Conservation (phyloP, 169 alveolate species). For the Cryptosporidium meleagridis region DNA sequence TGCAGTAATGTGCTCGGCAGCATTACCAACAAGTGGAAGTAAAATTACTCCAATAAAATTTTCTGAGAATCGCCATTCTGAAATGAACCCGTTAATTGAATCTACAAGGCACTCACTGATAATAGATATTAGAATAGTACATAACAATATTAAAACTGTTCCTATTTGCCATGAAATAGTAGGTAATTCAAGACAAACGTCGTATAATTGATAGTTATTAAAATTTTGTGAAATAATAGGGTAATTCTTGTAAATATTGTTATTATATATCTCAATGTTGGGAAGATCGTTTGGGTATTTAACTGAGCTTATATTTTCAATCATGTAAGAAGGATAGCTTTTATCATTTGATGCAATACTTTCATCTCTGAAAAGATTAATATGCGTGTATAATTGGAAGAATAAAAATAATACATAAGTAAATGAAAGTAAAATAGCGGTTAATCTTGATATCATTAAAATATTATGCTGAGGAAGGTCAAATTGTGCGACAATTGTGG, state of each 20-base stretch:
- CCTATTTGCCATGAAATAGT: constrained; percentile 79
- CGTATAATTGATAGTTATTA: constrained; percentile 34
- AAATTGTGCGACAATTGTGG: constrained; percentile 80
- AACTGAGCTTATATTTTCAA: neutral
- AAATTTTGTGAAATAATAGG: neutral
- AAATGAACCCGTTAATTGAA: constrained; percentile 82
- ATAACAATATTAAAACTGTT: constrained; percentile 71
- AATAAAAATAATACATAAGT: constrained; percentile 83
- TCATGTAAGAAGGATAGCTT: neutral
- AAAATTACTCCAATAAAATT: constrained; percentile 90
- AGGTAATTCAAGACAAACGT: constrained; percentile 76
- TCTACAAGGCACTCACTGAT: constrained; percentile 81
- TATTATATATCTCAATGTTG: constrained; percentile 1
- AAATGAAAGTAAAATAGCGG: constrained; percentile 82
- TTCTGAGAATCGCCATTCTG: constrained; percentile 81
- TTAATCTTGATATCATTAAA: constrained; percentile 84
- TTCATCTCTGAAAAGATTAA: constrained; percentile 81
- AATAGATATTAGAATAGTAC: constrained; percentile 76
- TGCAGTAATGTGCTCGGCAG: constrained; percentile 88
- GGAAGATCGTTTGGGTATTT: neutral
- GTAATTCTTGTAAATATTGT: constrained; percentile 4
- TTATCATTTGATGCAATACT: constrained; percentile 66
- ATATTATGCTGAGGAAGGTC: constrained; percentile 66
- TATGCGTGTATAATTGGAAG: constrained; percentile 86
- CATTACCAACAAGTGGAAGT: constrained; percentile 87